These are phyloP conservation scores for Citrus hindsii DNA, from an alignment of 345 rosid genomes.

Conservation along the genomic window DNA sequence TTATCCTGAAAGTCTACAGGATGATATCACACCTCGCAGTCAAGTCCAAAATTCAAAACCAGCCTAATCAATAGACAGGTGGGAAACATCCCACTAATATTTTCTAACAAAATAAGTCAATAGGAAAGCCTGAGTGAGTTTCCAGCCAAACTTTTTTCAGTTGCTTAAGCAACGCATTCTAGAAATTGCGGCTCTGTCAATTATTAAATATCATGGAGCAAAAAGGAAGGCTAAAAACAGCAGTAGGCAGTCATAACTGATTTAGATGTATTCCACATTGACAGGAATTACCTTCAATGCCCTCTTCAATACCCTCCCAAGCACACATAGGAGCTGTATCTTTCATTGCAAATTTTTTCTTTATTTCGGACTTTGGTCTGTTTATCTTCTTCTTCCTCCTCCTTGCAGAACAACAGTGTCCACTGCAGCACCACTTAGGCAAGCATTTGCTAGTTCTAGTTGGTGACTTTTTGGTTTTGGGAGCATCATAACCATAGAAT, in stretches of 20 bases:
- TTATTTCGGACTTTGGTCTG: constrained; percentile 19
- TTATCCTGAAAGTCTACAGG: not conserved
- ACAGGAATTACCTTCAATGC: constrained; percentile 31
- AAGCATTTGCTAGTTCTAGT: constrained; percentile 42
- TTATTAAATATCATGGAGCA: not conserved
- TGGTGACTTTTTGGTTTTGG: constrained; percentile 32
- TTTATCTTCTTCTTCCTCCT: constrained; percentile 37
- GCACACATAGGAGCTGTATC: constrained; percentile 7
- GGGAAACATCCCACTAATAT: not conserved
- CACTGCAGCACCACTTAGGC: constrained; percentile 42
- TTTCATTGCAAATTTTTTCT: constrained; percentile 19
- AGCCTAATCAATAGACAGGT: not conserved
- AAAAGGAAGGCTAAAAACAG: not conserved
- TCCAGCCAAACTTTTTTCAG: not conserved
- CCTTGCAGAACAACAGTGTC: constrained; percentile 33
- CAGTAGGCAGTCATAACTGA: not conserved
- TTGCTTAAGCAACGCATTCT: not conserved
- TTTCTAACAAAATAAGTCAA: not conserved
- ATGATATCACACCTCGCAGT: not conserved
- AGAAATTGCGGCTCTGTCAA: not conserved
- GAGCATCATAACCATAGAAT: constrained; percentile 43
- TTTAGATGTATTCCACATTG: not conserved
- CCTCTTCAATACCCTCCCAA: constrained; percentile 34
- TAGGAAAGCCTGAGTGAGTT: not conserved
- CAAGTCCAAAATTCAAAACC: not conserved